Base-by-base conservation (phyloP, 1,139 yeast genomes). In the Hyphopichia pseudoburtonii region DNA sequence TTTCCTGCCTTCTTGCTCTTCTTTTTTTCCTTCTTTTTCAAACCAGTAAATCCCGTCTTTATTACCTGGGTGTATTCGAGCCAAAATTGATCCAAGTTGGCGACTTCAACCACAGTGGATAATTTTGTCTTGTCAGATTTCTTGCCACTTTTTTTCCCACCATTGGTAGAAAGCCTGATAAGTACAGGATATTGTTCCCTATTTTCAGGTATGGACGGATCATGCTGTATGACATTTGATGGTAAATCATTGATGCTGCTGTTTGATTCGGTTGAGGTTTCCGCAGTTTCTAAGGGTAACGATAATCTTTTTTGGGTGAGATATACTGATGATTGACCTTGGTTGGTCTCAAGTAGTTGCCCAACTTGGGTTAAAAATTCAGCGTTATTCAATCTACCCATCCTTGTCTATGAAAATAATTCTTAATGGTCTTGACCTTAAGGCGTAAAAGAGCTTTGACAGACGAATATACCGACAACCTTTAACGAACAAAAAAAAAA, bases 81-180 rank as follows among this genome's bases (percentile, higher is more conserved):
- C 95, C 95, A 86, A 54, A 86, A 86, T 44, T 64, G 63, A 41
- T 80, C 85, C 47, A 86, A 64, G 15, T 73, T 64, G 4, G 67
- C 73, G 0, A 76, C 62, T 30, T 73, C 74, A 21, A 87, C 87
- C 16, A 80, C 76, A 0, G 95, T 86, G 7, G 86, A 76, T 32
- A 78, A 57, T 52, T 82, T 83, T 28, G 57, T 50, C 53, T 80
- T 79, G 40, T 65, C 64, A 28, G 62, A 56, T 46, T 74, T 70
- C 42, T 67, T 63, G 41, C 62, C 59, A 22, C 60, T 60, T 27
- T 40, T 32, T 3, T 26, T 27, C 37, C 48, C 49, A 25, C 87
- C 87, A 51, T 83, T 78, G 28, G 87, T 72, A 32, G 64, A 40
- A 33, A 85, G 62, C 56, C 86, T 70, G 32, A 80, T 62, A 34